Evolutionary conservation across 371 early-diverging fungal genomes (phyloP).

Genomic region (Enterospora canceri): DNA sequence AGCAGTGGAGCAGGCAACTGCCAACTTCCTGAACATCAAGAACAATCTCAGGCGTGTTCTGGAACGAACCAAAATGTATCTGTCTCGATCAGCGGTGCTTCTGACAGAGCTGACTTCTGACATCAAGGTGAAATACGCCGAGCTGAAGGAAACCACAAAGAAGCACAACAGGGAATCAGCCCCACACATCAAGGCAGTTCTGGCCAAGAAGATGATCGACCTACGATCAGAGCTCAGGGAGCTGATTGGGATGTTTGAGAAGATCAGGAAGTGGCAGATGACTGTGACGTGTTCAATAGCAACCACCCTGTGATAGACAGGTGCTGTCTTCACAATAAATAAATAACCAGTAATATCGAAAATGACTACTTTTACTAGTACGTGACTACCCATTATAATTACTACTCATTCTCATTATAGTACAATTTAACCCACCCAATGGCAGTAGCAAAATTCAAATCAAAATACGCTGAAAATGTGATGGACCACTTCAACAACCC

Average conservation of each 20-base stretch:
- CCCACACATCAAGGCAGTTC: constrained; percentile 13
- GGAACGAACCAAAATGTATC: constrained; percentile 32
- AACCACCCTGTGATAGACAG: not conserved
- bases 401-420: not conserved
- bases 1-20: not conserved
- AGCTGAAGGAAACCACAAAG: constrained; percentile 14
- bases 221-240: constrained; percentile 2
- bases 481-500: constrained; percentile 84
- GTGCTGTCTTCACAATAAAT: not conserved
- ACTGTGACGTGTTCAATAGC: not conserved
- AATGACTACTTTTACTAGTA: not conserved
- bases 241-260: not conserved
- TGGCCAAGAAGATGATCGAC: constrained; percentile 24
- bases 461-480: constrained; percentile 59
- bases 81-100: constrained; percentile 34
- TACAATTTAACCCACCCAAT: not conserved
- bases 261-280: not conserved
- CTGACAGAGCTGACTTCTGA: constrained; percentile 23
- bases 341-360: not conserved
- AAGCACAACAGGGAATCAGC: constrained; percentile 14
- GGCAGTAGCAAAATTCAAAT: constrained; percentile 12
- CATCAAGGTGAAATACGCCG: constrained; percentile 10
- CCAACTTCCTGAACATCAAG: not conserved
- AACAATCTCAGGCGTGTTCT: constrained; percentile 15
- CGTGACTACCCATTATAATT: not conserved